phyloP scores from a whole-genome alignment of 1,139 yeast species.

The Taphrina confusa region DNA sequence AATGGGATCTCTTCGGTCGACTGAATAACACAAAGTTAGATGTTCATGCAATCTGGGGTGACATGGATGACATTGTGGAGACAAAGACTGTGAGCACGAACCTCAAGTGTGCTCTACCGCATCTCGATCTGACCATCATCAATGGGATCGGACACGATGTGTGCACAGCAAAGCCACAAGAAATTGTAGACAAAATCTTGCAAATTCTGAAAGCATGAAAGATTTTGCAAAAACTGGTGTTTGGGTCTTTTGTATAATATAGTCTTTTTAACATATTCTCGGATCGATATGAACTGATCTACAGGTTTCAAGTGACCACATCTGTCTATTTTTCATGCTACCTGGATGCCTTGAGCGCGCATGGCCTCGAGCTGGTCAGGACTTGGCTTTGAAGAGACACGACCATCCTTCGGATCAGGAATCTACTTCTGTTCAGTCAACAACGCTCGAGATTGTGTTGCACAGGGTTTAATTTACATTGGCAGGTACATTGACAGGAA shows the following conservation, averaged over 20 bases:
- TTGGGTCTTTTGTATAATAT: background rate
- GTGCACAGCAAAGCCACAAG: conserved; percentile 23
- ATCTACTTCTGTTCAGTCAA: conserved; percentile 16
- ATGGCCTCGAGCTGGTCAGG: conserved; percentile 28
- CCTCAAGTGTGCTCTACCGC: conserved; percentile 7
- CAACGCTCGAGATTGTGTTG: background rate
- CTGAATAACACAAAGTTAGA: conserved; percentile 8
- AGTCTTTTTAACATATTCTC: too few species aligned
- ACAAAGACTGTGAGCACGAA: conserved; percentile 16
- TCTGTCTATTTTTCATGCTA: too few species aligned
- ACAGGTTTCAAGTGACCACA: too few species aligned
- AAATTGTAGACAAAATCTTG: conserved; percentile 5
- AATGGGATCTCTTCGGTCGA: background rate
- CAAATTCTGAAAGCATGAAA: background rate
- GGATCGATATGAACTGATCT: too few species aligned
- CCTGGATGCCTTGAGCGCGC: background rate
- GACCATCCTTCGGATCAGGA: conserved; percentile 27
- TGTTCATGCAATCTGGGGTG: conserved; percentile 32
- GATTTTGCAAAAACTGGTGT: background rate
- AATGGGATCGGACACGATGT: conserved; percentile 25
- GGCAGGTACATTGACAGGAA: conserved; percentile 16
- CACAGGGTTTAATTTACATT: conserved; percentile 19
- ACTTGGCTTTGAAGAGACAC: conserved; percentile 19
- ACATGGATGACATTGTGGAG: conserved; percentile 24
- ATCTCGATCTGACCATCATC: conserved; percentile 9